phyloP scores from a whole-genome alignment of 2,329 filamentous ascomycete species.

The Colletotrichum trifolii region DNA sequence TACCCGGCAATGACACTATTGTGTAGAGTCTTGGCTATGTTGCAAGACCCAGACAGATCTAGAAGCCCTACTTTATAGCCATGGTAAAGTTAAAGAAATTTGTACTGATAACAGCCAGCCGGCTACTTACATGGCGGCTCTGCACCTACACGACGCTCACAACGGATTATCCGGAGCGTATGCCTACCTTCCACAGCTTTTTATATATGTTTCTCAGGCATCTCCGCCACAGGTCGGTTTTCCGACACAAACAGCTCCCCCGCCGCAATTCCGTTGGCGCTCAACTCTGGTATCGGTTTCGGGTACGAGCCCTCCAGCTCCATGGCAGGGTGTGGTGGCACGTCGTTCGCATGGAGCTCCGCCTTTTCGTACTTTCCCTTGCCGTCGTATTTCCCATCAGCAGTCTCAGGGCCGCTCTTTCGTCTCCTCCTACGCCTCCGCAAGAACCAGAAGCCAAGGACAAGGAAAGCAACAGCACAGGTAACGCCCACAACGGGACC shows the following conservation, averaged over 20 bases:
- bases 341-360: background rate
- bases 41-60: too few relatives aligned
- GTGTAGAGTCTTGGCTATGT: too few relatives aligned
- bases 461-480: background rate
- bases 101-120: too few relatives aligned
- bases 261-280: background rate
- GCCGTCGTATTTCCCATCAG: background rate
- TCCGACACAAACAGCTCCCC: background rate
- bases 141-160: too few relatives aligned
- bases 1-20: too few relatives aligned
- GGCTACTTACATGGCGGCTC: too few relatives aligned
- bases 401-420: background rate
- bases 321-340: background rate
- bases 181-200: too few relatives aligned
- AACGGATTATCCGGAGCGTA: too few relatives aligned
- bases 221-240: too few relatives aligned
- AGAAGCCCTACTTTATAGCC: too few relatives aligned
- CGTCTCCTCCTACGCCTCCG: background rate
- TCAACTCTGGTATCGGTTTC: background rate
- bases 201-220: too few relatives aligned
- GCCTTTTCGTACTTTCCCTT: constrained; percentile 3
- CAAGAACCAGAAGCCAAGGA: constrained; percentile 10
- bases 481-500: constrained; percentile 8
- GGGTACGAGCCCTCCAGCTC: constrained; percentile 1
- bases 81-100: too few relatives aligned